Conservation (phyloP, 2,329 filamentous ascomycete genomes). For the Xylaria hypoxylon region DNA sequence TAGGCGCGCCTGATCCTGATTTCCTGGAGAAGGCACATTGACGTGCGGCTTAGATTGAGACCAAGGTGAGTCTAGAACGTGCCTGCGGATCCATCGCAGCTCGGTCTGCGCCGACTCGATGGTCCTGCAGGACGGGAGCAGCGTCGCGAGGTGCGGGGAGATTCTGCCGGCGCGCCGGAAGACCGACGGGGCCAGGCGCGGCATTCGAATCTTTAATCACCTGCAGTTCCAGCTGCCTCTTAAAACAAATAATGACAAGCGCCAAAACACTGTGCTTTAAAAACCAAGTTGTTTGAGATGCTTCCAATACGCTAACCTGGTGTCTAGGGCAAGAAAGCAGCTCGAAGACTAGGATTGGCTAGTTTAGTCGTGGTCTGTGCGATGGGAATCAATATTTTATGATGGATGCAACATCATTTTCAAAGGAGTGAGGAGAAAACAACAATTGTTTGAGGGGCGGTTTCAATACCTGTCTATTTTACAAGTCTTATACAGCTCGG, state of each 20-base stretch:
- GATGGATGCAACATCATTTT: neutral
- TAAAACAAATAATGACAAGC: neutral
- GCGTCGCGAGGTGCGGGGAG: constrained; percentile 66
- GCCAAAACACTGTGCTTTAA: neutral
- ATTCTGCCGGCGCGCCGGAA: constrained; percentile 65
- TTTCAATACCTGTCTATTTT: constrained; percentile 12
- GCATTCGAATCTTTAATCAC: constrained; percentile 58
- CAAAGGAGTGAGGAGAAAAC: neutral
- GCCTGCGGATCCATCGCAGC: constrained; percentile 77
- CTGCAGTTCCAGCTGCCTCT: neutral
- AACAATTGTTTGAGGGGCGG: constrained; percentile 11
- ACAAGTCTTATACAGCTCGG: constrained; percentile 8
- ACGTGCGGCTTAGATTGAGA: neutral
- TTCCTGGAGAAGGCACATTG: neutral
- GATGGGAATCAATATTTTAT: neutral
- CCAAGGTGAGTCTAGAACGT: constrained; percentile 54
- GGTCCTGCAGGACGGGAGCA: constrained; percentile 70
- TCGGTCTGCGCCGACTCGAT: constrained; percentile 71
- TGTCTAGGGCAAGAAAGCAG: neutral
- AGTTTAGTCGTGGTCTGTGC: constrained; percentile 27
- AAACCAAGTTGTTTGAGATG: neutral
- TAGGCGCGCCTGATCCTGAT: neutral
- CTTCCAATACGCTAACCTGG: neutral
- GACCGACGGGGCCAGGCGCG: constrained; percentile 70
- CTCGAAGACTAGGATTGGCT: neutral